Conservation (phyloP, 352 stramenopile species). For the Phytophthora pini region DNA sequence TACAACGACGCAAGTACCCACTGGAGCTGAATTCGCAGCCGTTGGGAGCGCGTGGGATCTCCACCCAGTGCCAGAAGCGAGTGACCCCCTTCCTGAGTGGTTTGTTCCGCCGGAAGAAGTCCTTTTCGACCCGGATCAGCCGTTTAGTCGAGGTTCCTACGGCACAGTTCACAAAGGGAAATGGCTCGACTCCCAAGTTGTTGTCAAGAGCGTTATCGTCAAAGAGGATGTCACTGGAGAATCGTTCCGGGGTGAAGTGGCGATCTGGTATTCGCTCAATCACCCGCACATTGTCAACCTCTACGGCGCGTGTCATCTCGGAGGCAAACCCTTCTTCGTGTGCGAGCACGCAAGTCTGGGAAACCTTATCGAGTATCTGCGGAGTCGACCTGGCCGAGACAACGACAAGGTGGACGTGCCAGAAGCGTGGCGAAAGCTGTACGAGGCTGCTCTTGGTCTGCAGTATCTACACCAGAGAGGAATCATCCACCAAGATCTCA, state of each 20-base stretch:
- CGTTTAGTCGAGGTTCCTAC: slow-evolving; percentile 1
- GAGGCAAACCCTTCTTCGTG: neutral
- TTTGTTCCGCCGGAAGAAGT: slow-evolving; percentile 12
- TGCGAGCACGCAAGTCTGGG: slow-evolving; percentile 25
- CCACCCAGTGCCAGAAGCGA: no score
- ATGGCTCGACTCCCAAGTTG: neutral
- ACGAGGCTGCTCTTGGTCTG: neutral
- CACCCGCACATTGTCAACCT: slow-evolving; percentile 4
- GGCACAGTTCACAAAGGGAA: neutral
- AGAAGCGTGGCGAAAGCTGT: neutral
- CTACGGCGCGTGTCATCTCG: slow-evolving; percentile 8
- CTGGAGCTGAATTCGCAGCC: no score
- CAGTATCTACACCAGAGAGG: neutral
- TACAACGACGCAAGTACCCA: no score
- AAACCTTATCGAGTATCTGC: slow-evolving; percentile 22
- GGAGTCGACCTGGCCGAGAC: neutral
- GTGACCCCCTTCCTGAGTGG: slow-evolving; percentile 2
- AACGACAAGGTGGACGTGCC: neutral
- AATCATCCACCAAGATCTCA: neutral
- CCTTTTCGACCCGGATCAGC: neutral
- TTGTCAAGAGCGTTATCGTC: neutral
- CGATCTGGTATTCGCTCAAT: neutral
- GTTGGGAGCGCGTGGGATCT: no score
- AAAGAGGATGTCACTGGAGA: neutral
- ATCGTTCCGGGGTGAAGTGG: neutral